Base-by-base conservation (phyloP, 495 filamentous ascomycete species). In the Ramalina peruviana region DNA sequence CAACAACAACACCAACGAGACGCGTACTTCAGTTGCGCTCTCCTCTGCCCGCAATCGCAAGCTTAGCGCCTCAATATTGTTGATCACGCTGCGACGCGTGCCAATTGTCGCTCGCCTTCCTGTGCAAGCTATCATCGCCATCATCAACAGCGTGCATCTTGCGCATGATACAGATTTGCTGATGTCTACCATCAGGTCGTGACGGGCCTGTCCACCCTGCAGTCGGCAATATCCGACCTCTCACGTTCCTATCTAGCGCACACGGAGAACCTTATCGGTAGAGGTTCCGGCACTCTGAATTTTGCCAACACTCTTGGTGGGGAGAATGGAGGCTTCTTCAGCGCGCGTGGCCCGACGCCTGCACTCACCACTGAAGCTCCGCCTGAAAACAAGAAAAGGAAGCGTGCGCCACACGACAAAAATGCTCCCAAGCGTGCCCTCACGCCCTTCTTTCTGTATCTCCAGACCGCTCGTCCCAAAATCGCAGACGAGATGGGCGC, bases 361-460 rank as follows among this genome's bases (percentile, higher is more conserved):
- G 56, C 59, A 12, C 60, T 60, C 4, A 68, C 66, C 42, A 61
- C 66, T 11, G 61, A 62, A 12, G 61, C 65, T 9, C 65, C 70
- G 6, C 75, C 75, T 11, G 73, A 76, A 46, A 78, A 76, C 60
- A 85, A 85, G 72, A 85, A 86, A 62, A 85, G 86, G 71, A 92
- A 89, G 78, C 82, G 85, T 52, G 79, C 75, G 15, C 66, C 68
- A 39, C 83, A 81, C 55, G 93, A 98, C 63, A 90, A 90, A 51
- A 93, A 94, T 62, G 87, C 88, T 12, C 92, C 92, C 45, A 95
- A 95, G 75, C 78, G 88, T 16, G 87, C 92, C 19, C 63, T 95
- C 54, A 96, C 92, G 16, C 88, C 92, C 0, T 96, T 88, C 68
- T 94, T 98, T 71, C 70, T 96, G 33, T 97, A 85, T 70, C 86